Evolutionary conservation across 2,329 filamentous ascomycete genomes (phyloP).

Genomic region (Graphilbum ipis-grandicollis): DNA sequence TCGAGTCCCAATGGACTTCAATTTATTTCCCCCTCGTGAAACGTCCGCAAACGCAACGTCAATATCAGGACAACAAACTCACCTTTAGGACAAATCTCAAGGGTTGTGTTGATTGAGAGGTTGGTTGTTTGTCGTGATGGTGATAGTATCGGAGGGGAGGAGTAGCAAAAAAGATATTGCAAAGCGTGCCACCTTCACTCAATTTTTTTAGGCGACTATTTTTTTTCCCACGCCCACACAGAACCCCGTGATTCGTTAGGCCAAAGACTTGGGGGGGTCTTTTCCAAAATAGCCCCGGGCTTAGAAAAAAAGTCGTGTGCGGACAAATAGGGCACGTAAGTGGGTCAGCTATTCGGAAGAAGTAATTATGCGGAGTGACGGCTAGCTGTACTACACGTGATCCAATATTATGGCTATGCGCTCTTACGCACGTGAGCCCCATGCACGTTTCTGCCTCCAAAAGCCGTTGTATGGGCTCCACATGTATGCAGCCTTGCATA

Average conservation of each 20-base stretch:
- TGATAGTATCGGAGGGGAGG: conserved; percentile 1
- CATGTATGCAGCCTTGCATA: no score
- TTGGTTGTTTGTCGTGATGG: neutral
- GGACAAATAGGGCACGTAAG: neutral
- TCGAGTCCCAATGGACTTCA: no score
- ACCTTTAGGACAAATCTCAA: conserved; percentile 4
- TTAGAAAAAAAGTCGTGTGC: neutral
- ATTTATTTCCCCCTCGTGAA: no score
- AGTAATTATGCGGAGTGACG: neutral
- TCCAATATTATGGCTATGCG: no score
- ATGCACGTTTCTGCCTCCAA: no score
- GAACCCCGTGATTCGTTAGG: neutral
- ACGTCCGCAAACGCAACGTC: no score
- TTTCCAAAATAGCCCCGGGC: neutral
- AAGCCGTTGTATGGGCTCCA: no score
- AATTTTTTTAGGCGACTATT: conserved; percentile 2
- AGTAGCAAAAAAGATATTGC: neutral
- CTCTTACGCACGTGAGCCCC: no score
- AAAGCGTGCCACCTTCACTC: neutral
- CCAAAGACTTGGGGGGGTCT: no score
- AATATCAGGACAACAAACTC: no score
- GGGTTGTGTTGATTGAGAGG: neutral
- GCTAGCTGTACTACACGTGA: no score
- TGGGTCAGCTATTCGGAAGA: neutral
- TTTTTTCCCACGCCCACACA: conserved; percentile 1